These are phyloP conservation scores for Coniochaeta hoffmannii DNA, from an alignment of 2,329 filamentous ascomycete genomes.

Conservation along the genomic window DNA sequence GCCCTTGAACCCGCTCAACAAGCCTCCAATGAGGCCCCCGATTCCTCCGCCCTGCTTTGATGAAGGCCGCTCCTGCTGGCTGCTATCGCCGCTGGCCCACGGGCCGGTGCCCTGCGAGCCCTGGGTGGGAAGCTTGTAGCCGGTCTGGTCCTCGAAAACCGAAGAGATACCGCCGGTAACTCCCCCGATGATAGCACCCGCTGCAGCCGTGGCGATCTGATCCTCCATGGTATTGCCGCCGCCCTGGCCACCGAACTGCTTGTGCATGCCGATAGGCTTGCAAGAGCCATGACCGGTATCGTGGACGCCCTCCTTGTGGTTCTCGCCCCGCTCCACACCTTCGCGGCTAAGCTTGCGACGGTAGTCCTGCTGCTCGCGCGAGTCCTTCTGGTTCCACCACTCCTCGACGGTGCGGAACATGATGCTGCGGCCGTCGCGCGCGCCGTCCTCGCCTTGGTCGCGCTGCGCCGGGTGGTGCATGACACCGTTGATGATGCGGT, in stretches of 20 bases:
- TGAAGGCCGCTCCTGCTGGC: slow-evolving; percentile 20
- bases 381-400: slow-evolving; percentile 70
- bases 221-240: slow-evolving; percentile 43
- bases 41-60: slow-evolving; percentile 34
- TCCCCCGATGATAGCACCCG: slow-evolving; percentile 49
- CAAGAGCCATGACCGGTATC: slow-evolving; percentile 79
- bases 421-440: slow-evolving; percentile 60
- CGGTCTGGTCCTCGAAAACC: slow-evolving; percentile 38
- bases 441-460: slow-evolving; percentile 60
- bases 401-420: slow-evolving; percentile 76
- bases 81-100: slow-evolving; percentile 16
- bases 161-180: slow-evolving; percentile 44
- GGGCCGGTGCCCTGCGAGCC: slow-evolving; percentile 11
- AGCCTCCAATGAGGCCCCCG: slow-evolving; percentile 58
- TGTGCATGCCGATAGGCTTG: slow-evolving; percentile 72
- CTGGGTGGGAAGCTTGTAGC: slow-evolving; percentile 28
- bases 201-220: slow-evolving; percentile 48
- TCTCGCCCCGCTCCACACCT: slow-evolving; percentile 69
- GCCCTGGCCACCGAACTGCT: slow-evolving; percentile 39
- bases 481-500: slow-evolving; percentile 72
- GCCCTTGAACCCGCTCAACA: slow-evolving; percentile 48
- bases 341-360: slow-evolving; percentile 68
- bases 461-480: slow-evolving; percentile 84
- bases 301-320: slow-evolving; percentile 79
- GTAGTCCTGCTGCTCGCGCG: slow-evolving; percentile 57